A percentile compares a stretch with the other conserved stretches of the same genome.
phyloP scores from a whole-genome alignment of 2,329 filamentous ascomycete species.

The Lasiodiplodia sp. region DNA sequence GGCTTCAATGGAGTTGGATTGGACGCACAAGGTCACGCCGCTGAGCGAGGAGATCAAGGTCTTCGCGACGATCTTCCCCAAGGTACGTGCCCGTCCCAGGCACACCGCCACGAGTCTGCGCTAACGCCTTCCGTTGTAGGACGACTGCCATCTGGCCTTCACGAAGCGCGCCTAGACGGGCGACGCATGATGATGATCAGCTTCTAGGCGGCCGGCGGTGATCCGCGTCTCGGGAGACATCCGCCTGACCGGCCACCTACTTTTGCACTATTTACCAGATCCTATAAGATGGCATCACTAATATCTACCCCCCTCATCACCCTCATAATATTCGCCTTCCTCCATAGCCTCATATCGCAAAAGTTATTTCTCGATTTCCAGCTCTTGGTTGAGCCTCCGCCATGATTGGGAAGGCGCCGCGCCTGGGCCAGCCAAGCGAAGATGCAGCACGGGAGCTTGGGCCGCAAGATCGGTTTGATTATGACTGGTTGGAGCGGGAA shows the following conservation, averaged over 20 bases:
- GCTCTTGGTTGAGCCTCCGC: constrained; percentile 4
- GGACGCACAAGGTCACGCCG: constrained; percentile 86
- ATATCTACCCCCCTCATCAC: not conserved
- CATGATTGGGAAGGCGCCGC: constrained; percentile 6
- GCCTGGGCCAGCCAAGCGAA: not conserved
- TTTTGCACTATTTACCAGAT: constrained; percentile 15
- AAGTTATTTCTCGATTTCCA: constrained; percentile 5
- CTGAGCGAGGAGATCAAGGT: constrained; percentile 94
- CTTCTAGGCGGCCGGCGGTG: constrained; percentile 23
- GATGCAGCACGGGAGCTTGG: constrained; percentile 18
- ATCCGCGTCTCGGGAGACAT: constrained; percentile 26
- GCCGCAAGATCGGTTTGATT: constrained; percentile 20
- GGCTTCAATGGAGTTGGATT: constrained; percentile 85
- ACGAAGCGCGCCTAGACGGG: constrained; percentile 27
- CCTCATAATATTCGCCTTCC: constrained; percentile 9
- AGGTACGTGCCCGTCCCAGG: constrained; percentile 56
- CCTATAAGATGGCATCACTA: constrained; percentile 10
- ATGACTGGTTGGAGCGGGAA: constrained; percentile 15
- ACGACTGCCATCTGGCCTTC: constrained; percentile 32
- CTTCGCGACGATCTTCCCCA: constrained; percentile 97
- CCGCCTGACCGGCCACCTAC: constrained; percentile 19
- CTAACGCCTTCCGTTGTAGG: constrained; percentile 25
- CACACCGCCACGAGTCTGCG: not conserved
- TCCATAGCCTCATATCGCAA: constrained; percentile 17
- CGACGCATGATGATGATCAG: constrained; percentile 23